Conservation (phyloP, 441 rosid species). For the Gossypium trilobum region DNA sequence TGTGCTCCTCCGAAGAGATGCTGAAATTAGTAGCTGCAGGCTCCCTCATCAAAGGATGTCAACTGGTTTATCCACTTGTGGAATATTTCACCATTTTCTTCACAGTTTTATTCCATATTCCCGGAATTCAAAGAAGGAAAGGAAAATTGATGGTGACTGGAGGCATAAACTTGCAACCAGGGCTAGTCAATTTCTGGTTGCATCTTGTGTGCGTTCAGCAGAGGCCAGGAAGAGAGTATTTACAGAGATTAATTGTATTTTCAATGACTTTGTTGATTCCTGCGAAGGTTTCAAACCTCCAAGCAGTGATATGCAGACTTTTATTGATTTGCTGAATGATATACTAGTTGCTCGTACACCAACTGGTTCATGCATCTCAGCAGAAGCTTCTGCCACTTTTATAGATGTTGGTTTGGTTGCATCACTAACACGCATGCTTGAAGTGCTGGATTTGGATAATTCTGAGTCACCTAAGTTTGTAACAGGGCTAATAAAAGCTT, state of each 20-base stretch:
- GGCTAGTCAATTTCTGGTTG: conserved; percentile 84
- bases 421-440: conserved; percentile 72
- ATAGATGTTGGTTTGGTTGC: conserved; percentile 82
- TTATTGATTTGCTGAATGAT: conserved; percentile 82
- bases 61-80: conserved; percentile 36
- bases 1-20: conserved; percentile 75
- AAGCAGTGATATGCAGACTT: conserved; percentile 54
- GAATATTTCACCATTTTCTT: conserved; percentile 78
- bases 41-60: conserved; percentile 48
- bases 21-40: conserved; percentile 58
- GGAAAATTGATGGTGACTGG: conserved; percentile 81
- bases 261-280: conserved; percentile 59
- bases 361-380: conserved; percentile 69
- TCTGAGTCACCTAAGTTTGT: conserved; percentile 80
- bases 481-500: conserved; percentile 69
- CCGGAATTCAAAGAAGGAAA: conserved; percentile 57
- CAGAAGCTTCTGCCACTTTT: conserved; percentile 89
- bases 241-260: conserved; percentile 58
- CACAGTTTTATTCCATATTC: conserved; percentile 68
- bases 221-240: conserved; percentile 91
- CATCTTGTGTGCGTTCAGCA: conserved; percentile 79
- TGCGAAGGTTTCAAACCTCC: conserved; percentile 51
- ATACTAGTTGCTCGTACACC: conserved; percentile 84
- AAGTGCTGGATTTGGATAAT: conserved; percentile 88
- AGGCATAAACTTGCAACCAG: conserved; percentile 72